Evolutionary conservation across 2,329 filamentous ascomycete species (phyloP), one percentile per base, ranked within the genome.

Genomic region (Ophiostoma novo-ulmi): DNA sequence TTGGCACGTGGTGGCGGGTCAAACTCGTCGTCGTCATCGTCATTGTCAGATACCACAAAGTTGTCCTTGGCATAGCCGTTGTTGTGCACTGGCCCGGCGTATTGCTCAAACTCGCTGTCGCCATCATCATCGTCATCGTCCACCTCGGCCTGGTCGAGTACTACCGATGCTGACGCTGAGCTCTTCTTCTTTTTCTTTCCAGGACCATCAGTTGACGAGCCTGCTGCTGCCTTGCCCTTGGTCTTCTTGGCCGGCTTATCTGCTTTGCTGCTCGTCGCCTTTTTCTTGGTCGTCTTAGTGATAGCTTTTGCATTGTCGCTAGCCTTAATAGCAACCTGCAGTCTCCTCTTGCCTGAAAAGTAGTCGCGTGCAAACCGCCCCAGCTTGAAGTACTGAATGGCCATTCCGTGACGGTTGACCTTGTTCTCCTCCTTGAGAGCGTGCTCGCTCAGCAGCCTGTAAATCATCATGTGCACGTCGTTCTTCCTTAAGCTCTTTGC

Each of bases 381-480:
- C 36, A 83, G 75, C 81, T 82, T 80, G 67, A 93, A 83, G 77
- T 97, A 97, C 74, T 91, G 88, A 69, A 88, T 86, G 1, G 92
- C 86, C 77, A 97, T 94, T 5, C 87, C 87, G 66, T 81, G 82
- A 63, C 80, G 81, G 77, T 89, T 91, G 70, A 88, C 81, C 68
- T 86, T 81, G 76, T 92, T 91, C 44, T 89, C 81, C 79, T 97
- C 93, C 17, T 78, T 79, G 36, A 99, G 81, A 6, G 89, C 92
- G 64, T 90, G 89, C 76, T 96, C 91, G 5, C 86, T 86, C 8
- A 92, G 81, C 11, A 99, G 83, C 67, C 87, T 85, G 76, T 92
- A 88, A 75, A 97, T 92, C n/a, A 98, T 84, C 55, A 93, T 89
- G 77, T 97, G 91, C 14, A 93, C 85, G 76, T 96, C 92, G 48